Base-by-base conservation (phyloP, 352 stramenopile species). In the Phytophthora litchii region DNA sequence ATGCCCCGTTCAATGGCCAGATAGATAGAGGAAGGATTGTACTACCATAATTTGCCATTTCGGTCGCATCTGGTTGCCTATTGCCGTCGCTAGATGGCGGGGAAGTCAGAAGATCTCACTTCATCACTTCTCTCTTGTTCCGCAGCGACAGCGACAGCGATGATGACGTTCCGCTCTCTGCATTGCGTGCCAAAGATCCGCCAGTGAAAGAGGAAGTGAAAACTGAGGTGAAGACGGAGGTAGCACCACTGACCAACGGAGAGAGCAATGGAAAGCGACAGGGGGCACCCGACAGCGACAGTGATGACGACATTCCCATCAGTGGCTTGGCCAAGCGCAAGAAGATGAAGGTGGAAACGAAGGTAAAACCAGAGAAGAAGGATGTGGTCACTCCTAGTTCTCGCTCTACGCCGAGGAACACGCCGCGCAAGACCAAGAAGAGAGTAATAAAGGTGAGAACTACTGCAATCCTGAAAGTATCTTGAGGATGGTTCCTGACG, bases 81-180 rank as follows among this genome's bases (percentile, higher is more conserved):
- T 54, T 14, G 50, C 14, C 19, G 44, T 11, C 20, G 41, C 35
- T 52, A 56, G 3, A 19, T 0, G 16, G 43, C n/a, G n/a, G 3
- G 32, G 31, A 70, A 65, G 49, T 38, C 29, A 37, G 16, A 74
- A 68, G 54, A 69, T 68, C 67, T 78, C 44, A 75, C 54, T 10
- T 7, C n/a, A 34, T 51, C 27, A 3, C 19, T 52, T 37, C 14
- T 54, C 14, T 42, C 10, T 40, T 52, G 14, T 25, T 19, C 21
- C 19, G 19, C 38, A 88, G 79, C 56, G 80, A 86, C 48, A 90
- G 79, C 45, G 81, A 91, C 56, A 92, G 83, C 56, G 86, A 93
- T 56, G 83, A 92, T 60, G 80, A 94, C 56, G 52, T 93, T 1
- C 86, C 86, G 49, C 70, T 95, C 35, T 84, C 83, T n/a, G 73